Percentiles rank a stretch among this genome's conserved stretches.
phyloP scores from a whole-genome alignment of 768 basidiomycete species.

The Tricholoma sp. region DNA sequence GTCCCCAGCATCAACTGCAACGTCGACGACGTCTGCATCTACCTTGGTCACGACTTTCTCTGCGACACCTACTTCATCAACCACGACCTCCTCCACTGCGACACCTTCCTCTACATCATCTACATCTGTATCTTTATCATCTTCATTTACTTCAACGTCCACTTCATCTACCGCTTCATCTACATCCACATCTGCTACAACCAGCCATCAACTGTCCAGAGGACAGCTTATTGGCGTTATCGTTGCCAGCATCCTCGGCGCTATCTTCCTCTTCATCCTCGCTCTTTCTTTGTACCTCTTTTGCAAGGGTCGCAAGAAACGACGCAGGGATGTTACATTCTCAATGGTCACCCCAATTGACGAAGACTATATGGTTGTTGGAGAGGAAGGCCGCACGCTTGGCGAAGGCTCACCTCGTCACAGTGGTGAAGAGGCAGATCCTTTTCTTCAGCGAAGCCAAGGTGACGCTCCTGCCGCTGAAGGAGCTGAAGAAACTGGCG shows the following conservation, averaged over 20 bases:
- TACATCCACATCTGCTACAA: conserved; percentile 22
- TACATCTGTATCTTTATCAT: conserved; percentile 18
- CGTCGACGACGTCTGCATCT: conserved; percentile 15
- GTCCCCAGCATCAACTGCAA: conserved; percentile 44
- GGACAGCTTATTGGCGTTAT: conserved; percentile 52
- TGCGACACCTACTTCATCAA: conserved; percentile 25
- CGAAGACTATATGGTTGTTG: conserved; percentile 35
- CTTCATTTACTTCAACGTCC: conserved; percentile 24
- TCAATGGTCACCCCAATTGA: conserved; percentile 25
- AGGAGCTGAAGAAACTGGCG: conserved; percentile 15
- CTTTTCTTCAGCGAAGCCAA: conserved; percentile 46
- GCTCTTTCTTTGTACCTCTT: conserved; percentile 42
- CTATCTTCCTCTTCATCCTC: conserved; percentile 52
- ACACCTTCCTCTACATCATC: conserved; percentile 25
- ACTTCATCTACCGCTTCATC: conserved; percentile 8
- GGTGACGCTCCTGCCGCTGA: not conserved
- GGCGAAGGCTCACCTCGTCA: conserved; percentile 68
- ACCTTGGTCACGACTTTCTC: conserved; percentile 19
- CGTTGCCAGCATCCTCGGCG: conserved; percentile 55
- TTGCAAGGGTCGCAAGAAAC: conserved; percentile 42
- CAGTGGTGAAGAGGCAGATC: conserved; percentile 66
- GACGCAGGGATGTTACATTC: conserved; percentile 22
- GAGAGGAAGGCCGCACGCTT: conserved; percentile 30
- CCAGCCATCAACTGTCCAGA: conserved; percentile 21
- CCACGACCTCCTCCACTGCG: conserved; percentile 24